Base-by-base conservation (phyloP, 2,329 filamentous ascomycete species). In the Pseudogymnoascus sp. region DNA sequence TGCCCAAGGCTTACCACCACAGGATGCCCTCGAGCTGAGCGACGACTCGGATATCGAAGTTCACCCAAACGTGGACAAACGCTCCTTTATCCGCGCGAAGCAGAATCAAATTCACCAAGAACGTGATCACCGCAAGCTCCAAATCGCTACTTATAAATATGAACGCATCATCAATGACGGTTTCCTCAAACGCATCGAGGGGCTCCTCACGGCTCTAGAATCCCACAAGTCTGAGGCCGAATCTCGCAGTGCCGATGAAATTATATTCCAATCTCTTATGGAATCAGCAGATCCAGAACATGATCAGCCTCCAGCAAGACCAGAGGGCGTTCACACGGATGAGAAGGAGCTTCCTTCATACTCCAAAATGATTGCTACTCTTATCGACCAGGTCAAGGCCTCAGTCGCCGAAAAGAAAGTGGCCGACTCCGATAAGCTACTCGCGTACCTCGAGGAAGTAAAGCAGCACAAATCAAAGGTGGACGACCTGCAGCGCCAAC, bases 21-120 rank as follows among this genome's bases (percentile, higher is more conserved):
- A 90, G 87, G 89, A 97, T 74, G 87, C 89, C 63, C 84, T 99
- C 72, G 94, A 99, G 85, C 86, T 99, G 72, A 96, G 91, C 71
- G 94, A 99, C 76, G 94, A 99, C 77, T 97, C 92, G 59, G 94
- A 99, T 71, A 87, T 99, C 70, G 94, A 99, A 78, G 94, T 97
- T 59, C 94, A 99, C 76, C 94, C 94, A 63, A 99, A 99, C 73
- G 94, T 99, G 73, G 94, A 99, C 79, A 99, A 99, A 76, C 86
- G 88, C 59, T 97, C 93, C 64, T 99, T 99, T 76, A 99, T 99
- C 74, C 90, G 93, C 67, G 95, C 94, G 66, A 99, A 99, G 78
- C 94, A 97, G 78, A 88, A 87, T 69, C 92, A 99, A 77, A 99
- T 99, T 70, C 94, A 99, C 75, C 86, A 92, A 71, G 88, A 97